Conservation (phyloP, 2,329 filamentous ascomycete genomes). For the Colletotrichum sp. region DNA sequence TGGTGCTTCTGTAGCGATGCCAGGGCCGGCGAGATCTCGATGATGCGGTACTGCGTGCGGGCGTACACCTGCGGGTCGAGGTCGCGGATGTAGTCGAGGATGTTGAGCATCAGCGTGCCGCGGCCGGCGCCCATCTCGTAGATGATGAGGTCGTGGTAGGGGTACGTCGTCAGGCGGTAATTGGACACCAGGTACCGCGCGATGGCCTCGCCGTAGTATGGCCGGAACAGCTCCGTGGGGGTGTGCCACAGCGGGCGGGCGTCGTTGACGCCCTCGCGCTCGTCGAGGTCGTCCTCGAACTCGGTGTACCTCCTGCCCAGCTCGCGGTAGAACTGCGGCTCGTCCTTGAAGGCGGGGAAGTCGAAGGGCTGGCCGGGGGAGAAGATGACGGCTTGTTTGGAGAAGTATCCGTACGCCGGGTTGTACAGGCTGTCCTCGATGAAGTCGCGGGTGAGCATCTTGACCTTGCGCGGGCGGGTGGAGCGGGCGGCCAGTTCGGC, state of each 20-base stretch:
- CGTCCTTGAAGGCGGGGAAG: slow-evolving; percentile 81
- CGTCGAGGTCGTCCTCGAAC: slow-evolving; percentile 89
- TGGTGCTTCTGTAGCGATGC: slow-evolving; percentile 79
- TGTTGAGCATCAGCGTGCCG: slow-evolving; percentile 97
- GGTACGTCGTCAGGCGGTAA: slow-evolving; percentile 92
- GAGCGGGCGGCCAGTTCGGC: slow-evolving; percentile 73
- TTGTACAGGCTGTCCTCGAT: slow-evolving; percentile 98
- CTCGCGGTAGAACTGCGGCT: slow-evolving; percentile 80
- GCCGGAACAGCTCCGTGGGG: slow-evolving; percentile 94
- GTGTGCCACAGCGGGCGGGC: slow-evolving; percentile 97
- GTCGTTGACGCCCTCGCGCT: slow-evolving; percentile 66
- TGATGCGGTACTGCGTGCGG: slow-evolving; percentile 91
- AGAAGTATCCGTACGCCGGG: slow-evolving; percentile 93
- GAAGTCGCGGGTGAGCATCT: slow-evolving; percentile 98
- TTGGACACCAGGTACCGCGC: slow-evolving; percentile 96
- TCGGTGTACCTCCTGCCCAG: slow-evolving; percentile 82
- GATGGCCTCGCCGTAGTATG: slow-evolving; percentile 96
- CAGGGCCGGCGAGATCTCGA: slow-evolving; percentile 88
- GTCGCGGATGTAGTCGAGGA: slow-evolving; percentile 92
- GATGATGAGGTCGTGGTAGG: slow-evolving; percentile 95
- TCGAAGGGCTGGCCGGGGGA: slow-evolving; percentile 89
- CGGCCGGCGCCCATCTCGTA: slow-evolving; percentile 99
- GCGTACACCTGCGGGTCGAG: slow-evolving; percentile 91
- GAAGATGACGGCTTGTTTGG: slow-evolving; percentile 96
- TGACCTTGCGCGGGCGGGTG: slow-evolving; percentile 84